Conservation (phyloP, 192 early-diverging fungal species). For the Glomus cerebriforme region DNA sequence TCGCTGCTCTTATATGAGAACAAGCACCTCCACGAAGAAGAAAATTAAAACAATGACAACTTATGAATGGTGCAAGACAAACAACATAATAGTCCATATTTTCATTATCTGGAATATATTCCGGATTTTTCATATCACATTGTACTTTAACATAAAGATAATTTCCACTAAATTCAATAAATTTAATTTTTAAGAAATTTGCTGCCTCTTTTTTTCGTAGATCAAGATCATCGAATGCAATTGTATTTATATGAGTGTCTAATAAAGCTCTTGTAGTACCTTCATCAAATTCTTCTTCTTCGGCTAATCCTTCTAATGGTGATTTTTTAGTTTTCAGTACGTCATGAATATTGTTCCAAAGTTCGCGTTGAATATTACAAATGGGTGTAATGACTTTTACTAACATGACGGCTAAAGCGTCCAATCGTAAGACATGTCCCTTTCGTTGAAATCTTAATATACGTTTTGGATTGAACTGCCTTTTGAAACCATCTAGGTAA, state of each 20-base stretch:
- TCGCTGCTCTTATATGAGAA: slow-evolving; percentile 4
- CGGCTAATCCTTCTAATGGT: background rate
- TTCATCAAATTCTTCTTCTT: slow-evolving; percentile 11
- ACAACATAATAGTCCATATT: background rate
- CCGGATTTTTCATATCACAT: background rate
- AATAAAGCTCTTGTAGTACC: background rate
- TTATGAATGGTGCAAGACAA: background rate
- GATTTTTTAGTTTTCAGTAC: background rate
- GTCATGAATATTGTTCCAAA: background rate
- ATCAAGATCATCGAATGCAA: slow-evolving; percentile 12
- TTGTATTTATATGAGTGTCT: background rate
- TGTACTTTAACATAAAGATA: slow-evolving; percentile 4
- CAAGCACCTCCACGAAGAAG: background rate
- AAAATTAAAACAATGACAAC: slow-evolving; percentile 18
- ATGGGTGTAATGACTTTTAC: slow-evolving; percentile 6
- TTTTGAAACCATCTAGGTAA: background rate
- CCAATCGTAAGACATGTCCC: background rate
- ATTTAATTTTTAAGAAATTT: background rate
- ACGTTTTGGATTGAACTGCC: background rate
- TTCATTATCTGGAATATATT: background rate
- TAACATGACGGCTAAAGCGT: background rate
- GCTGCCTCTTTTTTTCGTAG: background rate
- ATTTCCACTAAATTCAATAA: slow-evolving; percentile 1
- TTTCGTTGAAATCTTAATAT: slow-evolving; percentile 15
- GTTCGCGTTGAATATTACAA: background rate